A percentile compares a stretch with the other conserved stretches of the same genome.
Evolutionary conservation across 2,329 filamentous ascomycete species (phyloP).

Genomic region (Onygenales sp.): DNA sequence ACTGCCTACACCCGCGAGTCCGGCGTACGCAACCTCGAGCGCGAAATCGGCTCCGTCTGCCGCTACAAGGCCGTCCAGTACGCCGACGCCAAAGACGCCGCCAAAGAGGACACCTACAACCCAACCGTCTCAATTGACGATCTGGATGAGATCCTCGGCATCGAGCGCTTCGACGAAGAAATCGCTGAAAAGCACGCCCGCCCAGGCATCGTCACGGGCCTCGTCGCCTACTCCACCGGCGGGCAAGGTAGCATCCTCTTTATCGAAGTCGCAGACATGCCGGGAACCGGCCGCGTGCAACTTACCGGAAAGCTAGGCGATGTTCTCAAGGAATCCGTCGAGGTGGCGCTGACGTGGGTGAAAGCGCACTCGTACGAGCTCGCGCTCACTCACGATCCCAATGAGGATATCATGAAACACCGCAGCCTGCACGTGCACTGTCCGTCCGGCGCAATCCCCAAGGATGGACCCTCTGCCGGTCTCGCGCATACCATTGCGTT

Average conservation of each 20-base stretch:
- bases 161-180: slow-evolving; percentile 90
- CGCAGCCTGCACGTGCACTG: slow-evolving; percentile 94
- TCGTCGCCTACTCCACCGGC: slow-evolving; percentile 88
- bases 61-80: slow-evolving; percentile 92
- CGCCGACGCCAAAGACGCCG: slow-evolving; percentile 75
- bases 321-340: slow-evolving; percentile 92
- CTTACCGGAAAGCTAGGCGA: slow-evolving; percentile 94
- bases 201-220: slow-evolving; percentile 87
- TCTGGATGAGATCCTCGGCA: slow-evolving; percentile 81
- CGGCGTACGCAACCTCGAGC: slow-evolving; percentile 89
- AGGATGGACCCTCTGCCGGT: slow-evolving; percentile 76
- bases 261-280: slow-evolving; percentile 97
- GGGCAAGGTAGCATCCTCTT: slow-evolving; percentile 95
- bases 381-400: slow-evolving; percentile 68
- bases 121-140: slow-evolving; percentile 66
- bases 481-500: slow-evolving; percentile 90
- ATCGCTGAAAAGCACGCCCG: slow-evolving; percentile 75
- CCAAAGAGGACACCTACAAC: slow-evolving; percentile 59
- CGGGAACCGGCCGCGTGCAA: slow-evolving; percentile 81
- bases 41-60: slow-evolving; percentile 89
- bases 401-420: slow-evolving; percentile 91
- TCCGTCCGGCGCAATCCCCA: slow-evolving; percentile 86
- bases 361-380: slow-evolving; percentile 91
- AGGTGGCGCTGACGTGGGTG: slow-evolving; percentile 94
- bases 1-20: slow-evolving; percentile 94